Evolutionary conservation across 2,329 filamentous ascomycete genomes (phyloP), one percentile per base, ranked within the genome.

Genomic region (Talaromyces albobiverticillius): DNA sequence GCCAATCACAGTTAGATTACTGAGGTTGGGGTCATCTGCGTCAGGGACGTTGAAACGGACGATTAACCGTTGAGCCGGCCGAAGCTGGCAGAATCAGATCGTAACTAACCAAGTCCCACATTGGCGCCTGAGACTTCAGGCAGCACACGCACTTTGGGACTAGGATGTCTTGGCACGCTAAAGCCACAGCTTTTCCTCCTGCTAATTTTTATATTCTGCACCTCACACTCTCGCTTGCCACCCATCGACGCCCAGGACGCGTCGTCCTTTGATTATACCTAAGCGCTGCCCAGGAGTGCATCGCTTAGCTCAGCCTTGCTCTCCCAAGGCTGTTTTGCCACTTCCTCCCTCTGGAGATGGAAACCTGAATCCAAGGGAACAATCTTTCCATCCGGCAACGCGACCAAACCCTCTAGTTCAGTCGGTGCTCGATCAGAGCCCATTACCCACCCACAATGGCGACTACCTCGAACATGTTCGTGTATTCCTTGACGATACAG

Each of bases 401-500:
- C 31, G 42, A 55, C 47, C 29, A 38, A 51, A 50, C 25, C 32
- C 14, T 34, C 46, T n/a, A 40, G 46, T 41, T 40, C 16, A 54
- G n/a, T 29, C 5, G 5, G 40, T 51, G 41, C 51, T 32, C 55
- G 48, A 34, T 32, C 18, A 46, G 56, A 53, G 51, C 57, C 52
- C 54, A 40, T 23, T 57, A 63, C 55, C 62, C 61, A 65, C 69
- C 71, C 76, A 79, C 56, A 71, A 97, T 97, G 94, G 93, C 94
- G 79, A 95, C 92, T 71, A 96, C 93, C 58, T 96, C 92, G 62
- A 93, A 93, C 72, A 95, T 96, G 90, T 96, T 96, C 73, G 86
- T 99, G 78, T 99, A 99, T 79, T 94, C 90, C 67, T 82, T 99
- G 78, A 97, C 94, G 63, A 87, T 99, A 67, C 91, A 96, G 76